Conservation (phyloP, 108 stramenopile species). For the Schizochytrium sp. region DNA sequence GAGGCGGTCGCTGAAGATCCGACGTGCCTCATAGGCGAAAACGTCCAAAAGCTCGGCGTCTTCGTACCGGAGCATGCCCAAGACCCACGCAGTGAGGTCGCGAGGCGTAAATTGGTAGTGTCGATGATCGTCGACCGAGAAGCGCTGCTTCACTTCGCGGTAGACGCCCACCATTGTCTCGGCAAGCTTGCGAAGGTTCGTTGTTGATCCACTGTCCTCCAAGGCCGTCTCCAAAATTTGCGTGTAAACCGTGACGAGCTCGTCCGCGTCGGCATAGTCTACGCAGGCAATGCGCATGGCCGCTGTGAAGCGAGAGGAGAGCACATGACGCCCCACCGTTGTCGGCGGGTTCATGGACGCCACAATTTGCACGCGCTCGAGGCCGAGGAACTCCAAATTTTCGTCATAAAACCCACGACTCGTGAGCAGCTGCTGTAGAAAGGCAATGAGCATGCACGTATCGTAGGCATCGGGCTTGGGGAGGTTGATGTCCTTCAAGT, state of each 20-base stretch:
- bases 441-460: constrained; percentile 57
- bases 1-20: constrained; percentile 46
- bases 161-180: constrained; percentile 45
- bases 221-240: constrained; percentile 20
- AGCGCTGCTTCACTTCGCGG: constrained; percentile 31
- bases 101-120: constrained; percentile 60
- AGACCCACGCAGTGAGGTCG: constrained; percentile 47
- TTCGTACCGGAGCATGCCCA: constrained; percentile 47
- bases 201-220: constrained; percentile 8
- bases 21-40: constrained; percentile 45
- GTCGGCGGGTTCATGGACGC: constrained; percentile 52
- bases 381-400: constrained; percentile 45
- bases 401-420: constrained; percentile 58
- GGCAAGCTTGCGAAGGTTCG: constrained; percentile 38
- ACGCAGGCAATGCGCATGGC: constrained; percentile 42
- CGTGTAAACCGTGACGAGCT: constrained; percentile 36
- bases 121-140: constrained; percentile 49
- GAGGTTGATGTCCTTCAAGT: constrained; percentile 59
- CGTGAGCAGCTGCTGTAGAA: constrained; percentile 58
- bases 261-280: constrained; percentile 44
- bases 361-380: constrained; percentile 51
- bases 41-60: constrained; percentile 41
- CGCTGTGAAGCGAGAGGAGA: constrained; percentile 50
- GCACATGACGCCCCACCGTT: constrained; percentile 47
- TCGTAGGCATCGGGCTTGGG: constrained; percentile 53